Evolutionary conservation across 495 filamentous ascomycete species (phyloP).

Genomic region (Trichoderma virens): DNA sequence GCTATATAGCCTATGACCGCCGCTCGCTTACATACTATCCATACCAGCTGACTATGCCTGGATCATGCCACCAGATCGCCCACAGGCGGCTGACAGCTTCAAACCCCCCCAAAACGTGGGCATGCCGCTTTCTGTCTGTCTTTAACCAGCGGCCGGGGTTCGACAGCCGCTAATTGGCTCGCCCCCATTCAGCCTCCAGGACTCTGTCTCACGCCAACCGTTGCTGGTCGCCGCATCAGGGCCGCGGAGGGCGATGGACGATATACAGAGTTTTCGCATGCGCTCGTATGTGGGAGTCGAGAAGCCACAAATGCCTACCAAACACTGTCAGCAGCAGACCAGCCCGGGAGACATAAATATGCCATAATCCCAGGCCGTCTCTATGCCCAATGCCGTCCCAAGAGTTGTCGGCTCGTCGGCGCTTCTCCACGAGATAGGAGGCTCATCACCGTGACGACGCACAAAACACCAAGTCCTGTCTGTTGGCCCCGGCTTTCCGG

Average conservation of each 20-base stretch:
- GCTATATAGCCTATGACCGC: not conserved
- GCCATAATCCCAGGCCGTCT: too few species aligned
- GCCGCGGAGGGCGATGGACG: too few species aligned
- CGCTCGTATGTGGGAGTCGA: too few species aligned
- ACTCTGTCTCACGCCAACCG: not conserved
- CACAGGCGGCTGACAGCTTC: not conserved
- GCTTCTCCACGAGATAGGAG: too few species aligned
- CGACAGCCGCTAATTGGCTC: not conserved
- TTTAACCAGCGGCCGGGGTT: not conserved
- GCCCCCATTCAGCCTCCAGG: not conserved
- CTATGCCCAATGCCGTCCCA: not conserved
- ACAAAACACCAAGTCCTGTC: not conserved
- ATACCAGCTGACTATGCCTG: not conserved
- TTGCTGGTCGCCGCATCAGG: not conserved
- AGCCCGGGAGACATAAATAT: too few species aligned
- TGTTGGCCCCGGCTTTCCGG: slow-evolving; percentile 5
- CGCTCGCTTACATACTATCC: not conserved
- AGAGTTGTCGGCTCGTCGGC: too few species aligned
- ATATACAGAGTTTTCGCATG: too few species aligned
- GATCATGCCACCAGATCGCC: not conserved
- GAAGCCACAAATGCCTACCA: too few species aligned
- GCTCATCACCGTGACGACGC: not conserved
- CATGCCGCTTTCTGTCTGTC: not conserved
- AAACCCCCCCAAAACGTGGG: not conserved
- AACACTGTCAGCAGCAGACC: too few species aligned